These are phyloP conservation scores for Ceratocystiopsis sp. DNA, from an alignment of 2,329 filamentous ascomycete genomes.

Conservation along the genomic window DNA sequence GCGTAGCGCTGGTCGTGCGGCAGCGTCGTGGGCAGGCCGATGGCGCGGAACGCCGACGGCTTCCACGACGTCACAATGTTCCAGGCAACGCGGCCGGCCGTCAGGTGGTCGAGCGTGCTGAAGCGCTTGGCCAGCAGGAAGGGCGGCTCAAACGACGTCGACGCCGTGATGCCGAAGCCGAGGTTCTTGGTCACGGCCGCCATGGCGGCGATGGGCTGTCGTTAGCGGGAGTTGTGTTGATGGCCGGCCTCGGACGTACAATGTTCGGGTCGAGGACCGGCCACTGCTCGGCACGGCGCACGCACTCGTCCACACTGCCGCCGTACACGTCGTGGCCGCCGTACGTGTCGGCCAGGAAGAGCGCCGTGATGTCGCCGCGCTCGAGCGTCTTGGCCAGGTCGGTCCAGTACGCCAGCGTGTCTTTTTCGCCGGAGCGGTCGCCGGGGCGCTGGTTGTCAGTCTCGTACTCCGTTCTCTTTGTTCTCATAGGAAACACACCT, in stretches of 20 bases:
- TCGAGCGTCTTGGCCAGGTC: slow-evolving; percentile 7
- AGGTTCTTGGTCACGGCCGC: slow-evolving; percentile 9
- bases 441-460: not conserved
- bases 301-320: slow-evolving; percentile 40
- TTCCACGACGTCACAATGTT: slow-evolving; percentile 12
- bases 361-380: slow-evolving; percentile 5
- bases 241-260: slow-evolving; percentile 12
- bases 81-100: slow-evolving; percentile 9
- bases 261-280: slow-evolving; percentile 48
- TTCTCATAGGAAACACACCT: not conserved
- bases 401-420: slow-evolving; percentile 7
- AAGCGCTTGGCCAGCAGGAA: slow-evolving; percentile 8
- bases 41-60: slow-evolving; percentile 7
- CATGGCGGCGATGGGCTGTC: slow-evolving; percentile 8
- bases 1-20: slow-evolving; percentile 11
- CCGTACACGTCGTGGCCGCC: slow-evolving; percentile 48
- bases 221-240: too few species aligned
- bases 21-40: slow-evolving; percentile 7
- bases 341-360: slow-evolving; percentile 41
- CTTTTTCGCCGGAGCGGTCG: slow-evolving; percentile 4
- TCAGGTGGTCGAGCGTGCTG: slow-evolving; percentile 9
- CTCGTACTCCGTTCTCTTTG: too few species aligned
- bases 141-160: slow-evolving; percentile 6
- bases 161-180: slow-evolving; percentile 8
- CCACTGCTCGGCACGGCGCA: slow-evolving; percentile 45